Conservation (phyloP, 805 yeast species). For the Saccharomycopsis capsularis region DNA sequence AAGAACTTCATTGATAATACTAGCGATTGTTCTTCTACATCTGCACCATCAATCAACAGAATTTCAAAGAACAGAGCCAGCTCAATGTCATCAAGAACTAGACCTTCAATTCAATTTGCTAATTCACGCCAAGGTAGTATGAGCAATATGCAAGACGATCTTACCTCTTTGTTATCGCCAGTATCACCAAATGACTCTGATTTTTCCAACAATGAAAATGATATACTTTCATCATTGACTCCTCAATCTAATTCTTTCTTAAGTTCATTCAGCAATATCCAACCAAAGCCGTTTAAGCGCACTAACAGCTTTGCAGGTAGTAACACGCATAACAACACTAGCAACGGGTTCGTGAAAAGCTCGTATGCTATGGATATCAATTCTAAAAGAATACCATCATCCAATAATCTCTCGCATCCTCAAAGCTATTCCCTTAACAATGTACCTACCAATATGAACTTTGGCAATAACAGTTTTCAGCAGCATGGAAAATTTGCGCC, state of each 20-base stretch:
- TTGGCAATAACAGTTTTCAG: neutral
- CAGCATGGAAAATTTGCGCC: neutral
- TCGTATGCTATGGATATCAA: neutral
- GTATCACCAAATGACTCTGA: conserved; percentile 15
- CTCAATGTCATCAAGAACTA: conserved; percentile 5
- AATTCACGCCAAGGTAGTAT: neutral
- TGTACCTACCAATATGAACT: neutral
- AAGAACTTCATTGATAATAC: conserved; percentile 5
- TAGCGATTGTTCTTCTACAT: conserved; percentile 13
- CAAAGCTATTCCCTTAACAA: neutral
- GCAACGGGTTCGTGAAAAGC: neutral
- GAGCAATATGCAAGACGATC: neutral
- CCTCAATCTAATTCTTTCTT: conserved; percentile 1
- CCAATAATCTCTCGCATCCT: neutral
- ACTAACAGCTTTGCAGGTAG: neutral
- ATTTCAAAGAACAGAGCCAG: conserved; percentile 8
- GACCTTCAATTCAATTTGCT: neutral
- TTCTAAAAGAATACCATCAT: conserved; percentile 1
- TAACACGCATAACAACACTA: neutral
- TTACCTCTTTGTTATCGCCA: conserved; percentile 7
- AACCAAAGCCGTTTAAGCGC: neutral
- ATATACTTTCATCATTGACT: neutral
- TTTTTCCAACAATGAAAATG: neutral
- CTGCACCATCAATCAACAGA: conserved; percentile 9
- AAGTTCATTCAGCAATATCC: conserved; percentile 4